Evolutionary conservation across 2,329 filamentous ascomycete species (phyloP), one percentile per base, ranked within the genome.

Genomic region (Pseudogymnoascus sp.): DNA sequence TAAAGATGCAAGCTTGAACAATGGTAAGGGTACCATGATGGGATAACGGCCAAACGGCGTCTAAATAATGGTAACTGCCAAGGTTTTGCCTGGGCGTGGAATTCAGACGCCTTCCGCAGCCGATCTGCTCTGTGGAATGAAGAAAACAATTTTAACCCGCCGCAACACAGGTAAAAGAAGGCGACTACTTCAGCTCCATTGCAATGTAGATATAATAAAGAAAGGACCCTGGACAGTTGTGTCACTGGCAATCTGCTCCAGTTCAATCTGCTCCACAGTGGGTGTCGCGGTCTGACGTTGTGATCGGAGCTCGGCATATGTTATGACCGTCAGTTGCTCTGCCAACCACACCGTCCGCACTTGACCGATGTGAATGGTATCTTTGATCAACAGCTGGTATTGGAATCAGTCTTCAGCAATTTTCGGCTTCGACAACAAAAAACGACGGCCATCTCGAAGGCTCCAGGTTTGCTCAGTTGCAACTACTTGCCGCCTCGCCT

Each of bases 1-100:
- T 54, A 87, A 77, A 61, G 84, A 73, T 20, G 80, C 84, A 65
- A 87, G 81, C 75, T 88, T 88, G 74, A 88, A 88, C 16, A 88
- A 76, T 18, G 85, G 85, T 38, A 88, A 76, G 61, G 84, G 79
- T 47, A 87, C 84, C 85, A 88, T 87, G 60, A 64, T 67, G 65
- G 54, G 28, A 50, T 47, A 32, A 35, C 6, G 41, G 59, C 43
- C 25, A 14, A 60, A 22, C 38, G 57, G 37, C 57, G 57, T 30
- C 57, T 58, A 58, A 22, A 38, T 28, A 30, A 18, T 32, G 47
- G 28, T 54, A 32, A 20, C 28, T 54, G 47, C 47, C 47, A 54
- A 54, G 47, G 47, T 54, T 54, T 54, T 34, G 47, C 47, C 28
- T 54, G 47, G 47, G 47, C 47, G n/a, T 54, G 47, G 47, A 54